These are phyloP conservation scores for Penicillium sp. DNA, from an alignment of 2,329 filamentous ascomycete species.

Conservation along the genomic window DNA sequence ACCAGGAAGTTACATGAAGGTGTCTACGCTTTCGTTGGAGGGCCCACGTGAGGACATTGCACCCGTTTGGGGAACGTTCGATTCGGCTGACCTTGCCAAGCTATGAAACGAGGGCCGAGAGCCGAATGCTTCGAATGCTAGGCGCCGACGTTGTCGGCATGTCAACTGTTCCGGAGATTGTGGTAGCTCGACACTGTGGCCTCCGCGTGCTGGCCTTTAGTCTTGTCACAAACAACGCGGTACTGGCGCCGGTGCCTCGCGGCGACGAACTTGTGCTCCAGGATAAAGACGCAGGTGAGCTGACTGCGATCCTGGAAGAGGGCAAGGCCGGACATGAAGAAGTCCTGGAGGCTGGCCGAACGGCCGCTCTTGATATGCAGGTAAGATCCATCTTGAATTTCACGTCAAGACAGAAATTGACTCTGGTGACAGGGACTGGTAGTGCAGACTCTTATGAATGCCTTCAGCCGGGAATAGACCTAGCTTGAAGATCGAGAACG, in stretches of 20 bases:
- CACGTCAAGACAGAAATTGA: conserved; percentile 15
- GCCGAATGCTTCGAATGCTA: conserved; percentile 58
- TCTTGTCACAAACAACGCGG: conserved; percentile 64
- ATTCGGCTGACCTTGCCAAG: conserved; percentile 32
- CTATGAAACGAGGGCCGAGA: conserved; percentile 66
- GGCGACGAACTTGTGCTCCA: conserved; percentile 58
- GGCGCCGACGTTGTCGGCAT: conserved; percentile 70
- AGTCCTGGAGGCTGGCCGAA: conserved; percentile 60
- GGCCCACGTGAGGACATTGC: conserved; percentile 54
- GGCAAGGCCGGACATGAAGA: conserved; percentile 65
- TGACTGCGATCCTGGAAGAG: conserved; percentile 55
- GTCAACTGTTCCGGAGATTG: conserved; percentile 68
- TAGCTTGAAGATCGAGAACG: not conserved
- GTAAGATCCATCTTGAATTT: conserved; percentile 30
- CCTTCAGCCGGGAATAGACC: conserved; percentile 22
- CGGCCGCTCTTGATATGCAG: conserved; percentile 64
- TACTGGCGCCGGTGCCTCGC: conserved; percentile 57
- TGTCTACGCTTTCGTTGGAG: conserved; percentile 64
- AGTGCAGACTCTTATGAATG: conserved; percentile 30
- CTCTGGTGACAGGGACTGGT: conserved; percentile 35
- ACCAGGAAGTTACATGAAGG: conserved; percentile 60
- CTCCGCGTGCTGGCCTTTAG: conserved; percentile 64
- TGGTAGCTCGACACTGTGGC: conserved; percentile 63
- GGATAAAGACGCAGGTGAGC: conserved; percentile 48
- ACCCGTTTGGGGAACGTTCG: not conserved